Evolutionary conservation across 768 basidiomycete genomes (phyloP), one percentile per base, ranked within the genome.

Genomic region (Chalciporus chontae): DNA sequence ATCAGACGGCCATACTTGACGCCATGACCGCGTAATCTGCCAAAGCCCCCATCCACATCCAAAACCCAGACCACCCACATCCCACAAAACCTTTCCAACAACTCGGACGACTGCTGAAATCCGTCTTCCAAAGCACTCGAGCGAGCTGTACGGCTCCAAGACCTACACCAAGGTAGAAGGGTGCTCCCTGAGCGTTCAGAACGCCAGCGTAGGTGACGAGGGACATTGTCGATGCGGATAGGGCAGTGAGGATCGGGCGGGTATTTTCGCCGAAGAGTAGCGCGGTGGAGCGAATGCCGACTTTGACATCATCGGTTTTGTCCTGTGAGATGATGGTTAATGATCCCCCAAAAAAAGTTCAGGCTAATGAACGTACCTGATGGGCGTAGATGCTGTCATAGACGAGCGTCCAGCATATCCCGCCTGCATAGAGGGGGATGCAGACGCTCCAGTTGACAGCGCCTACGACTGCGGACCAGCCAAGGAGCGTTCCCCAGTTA

Each of bases 371-470:
- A 5, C 9, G 3, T 53, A 89, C 92, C 74, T 97, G 95, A 67
- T 99, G 96, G 3, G 96, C 96, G 61, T 98, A 98, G 57, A 98
- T 93, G 43, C 87, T 95, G 60, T 99, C 96, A 64, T 98, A 99
- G 2, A 96, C 90, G 39, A 99, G 78, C 43, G 94, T 94, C 94
- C 94, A 98, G 60, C 83, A 83, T 23, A 94, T 71, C 19, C 91
- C 90, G 8, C 94, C 92, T 1, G 86, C 84, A 62, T 97, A 98
- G 11, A 99, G 77, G 3, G 96, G 92, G 8, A 89, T 69, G 38
- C 88, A 90, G 37, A 94, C 80, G 10, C 65, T 65, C 94, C 92
- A 95, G 62, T 95, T 75, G 3, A 86, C 83, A 2, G 76, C 59
- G 2, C 90, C 92, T 1, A 87, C 81, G 4, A 98, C 84, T 3